Evolutionary conservation across 1,139 yeast species (phyloP), one percentile per base, ranked within the genome.

Genomic region (Zygoascus meyerae): DNA sequence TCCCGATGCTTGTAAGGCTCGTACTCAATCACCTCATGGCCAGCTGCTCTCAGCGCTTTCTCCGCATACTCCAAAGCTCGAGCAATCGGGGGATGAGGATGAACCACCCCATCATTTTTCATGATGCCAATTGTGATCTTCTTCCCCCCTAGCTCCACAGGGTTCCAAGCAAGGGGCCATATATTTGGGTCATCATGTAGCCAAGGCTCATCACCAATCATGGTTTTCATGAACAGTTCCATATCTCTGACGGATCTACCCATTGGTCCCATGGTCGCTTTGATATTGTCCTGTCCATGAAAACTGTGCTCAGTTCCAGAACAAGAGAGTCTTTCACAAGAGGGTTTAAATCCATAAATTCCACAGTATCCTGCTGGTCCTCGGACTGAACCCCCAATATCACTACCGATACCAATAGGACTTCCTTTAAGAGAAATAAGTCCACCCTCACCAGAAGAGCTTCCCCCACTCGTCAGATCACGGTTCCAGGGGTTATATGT

Each of bases 361-460:
- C 81, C 82, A 44, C 75, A 72, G 51, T 73, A 73, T 9, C 74
- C 68, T 2, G 82, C 75, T 2, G 86, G 86, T 47, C 71, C 70
- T 46, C 85, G 65, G 44, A 80, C 77, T 29, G 78, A 71, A 5
- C 85, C 86, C 11, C 84, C 86, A 54, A 81, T 77, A 61, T 81
- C 85, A 12, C 83, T 77, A 8, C 84, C 83, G 37, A 79, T 62
- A 0, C 83, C 84, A 32, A 78, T 54, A 8, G 70, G 60, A 0
- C 79, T 67, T 5, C 75, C 81, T 39, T 69, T 68, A 16, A 74
- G 60, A 1, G 74, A 80, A 26, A 78, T 59, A n/a, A 79, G 59
- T 0, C 83, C 74, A 11, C 78, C 83, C 58, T 78, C 85, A 40
- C 86, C 86, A 7, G 83, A 83, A 11, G 80, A 73, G 3, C 80